phyloP scores from a whole-genome alignment of 1,284 basidiomycete genomes.

The Cutaneotrichosporon sp. region DNA sequence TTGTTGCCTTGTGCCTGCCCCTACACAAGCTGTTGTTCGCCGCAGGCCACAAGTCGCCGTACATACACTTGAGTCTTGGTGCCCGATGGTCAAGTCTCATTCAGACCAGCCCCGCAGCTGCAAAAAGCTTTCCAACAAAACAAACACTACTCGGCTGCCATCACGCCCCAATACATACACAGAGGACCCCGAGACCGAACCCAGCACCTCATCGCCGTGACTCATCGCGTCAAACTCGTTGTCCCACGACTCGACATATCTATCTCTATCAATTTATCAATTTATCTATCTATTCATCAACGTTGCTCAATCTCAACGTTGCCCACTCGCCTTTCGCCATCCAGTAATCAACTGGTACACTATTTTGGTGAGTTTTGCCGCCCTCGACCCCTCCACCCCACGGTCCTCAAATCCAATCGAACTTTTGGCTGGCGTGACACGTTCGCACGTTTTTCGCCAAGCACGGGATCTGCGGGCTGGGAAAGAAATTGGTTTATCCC shows the following conservation, averaged over 20 bases:
- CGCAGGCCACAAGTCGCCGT: no score
- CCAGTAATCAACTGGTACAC: not conserved
- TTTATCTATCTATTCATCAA: no score
- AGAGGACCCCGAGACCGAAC: not conserved
- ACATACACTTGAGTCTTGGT: not conserved
- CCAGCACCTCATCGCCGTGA: constrained; percentile 1
- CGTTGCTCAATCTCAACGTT: not conserved
- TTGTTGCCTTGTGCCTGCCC: no score
- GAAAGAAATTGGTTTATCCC: not conserved
- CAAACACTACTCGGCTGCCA: not conserved
- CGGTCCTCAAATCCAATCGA: not conserved
- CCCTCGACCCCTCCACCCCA: not conserved
- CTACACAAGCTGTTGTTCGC: no score
- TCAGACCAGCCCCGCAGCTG: not conserved
- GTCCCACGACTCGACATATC: not conserved
- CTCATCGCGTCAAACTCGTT: not conserved
- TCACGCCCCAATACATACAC: not conserved
- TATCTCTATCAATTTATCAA: no score
- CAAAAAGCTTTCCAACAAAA: not conserved
- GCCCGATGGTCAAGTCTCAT: not conserved
- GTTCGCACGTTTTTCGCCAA: constrained; percentile 9
- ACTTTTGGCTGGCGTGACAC: not conserved
- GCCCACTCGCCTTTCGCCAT: not conserved
- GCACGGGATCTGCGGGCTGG: constrained; percentile 1
- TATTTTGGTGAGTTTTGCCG: not conserved